Evolutionary conservation across 108 stramenopile species (phyloP).

Genomic region (Cylindrotheca fusiformis): DNA sequence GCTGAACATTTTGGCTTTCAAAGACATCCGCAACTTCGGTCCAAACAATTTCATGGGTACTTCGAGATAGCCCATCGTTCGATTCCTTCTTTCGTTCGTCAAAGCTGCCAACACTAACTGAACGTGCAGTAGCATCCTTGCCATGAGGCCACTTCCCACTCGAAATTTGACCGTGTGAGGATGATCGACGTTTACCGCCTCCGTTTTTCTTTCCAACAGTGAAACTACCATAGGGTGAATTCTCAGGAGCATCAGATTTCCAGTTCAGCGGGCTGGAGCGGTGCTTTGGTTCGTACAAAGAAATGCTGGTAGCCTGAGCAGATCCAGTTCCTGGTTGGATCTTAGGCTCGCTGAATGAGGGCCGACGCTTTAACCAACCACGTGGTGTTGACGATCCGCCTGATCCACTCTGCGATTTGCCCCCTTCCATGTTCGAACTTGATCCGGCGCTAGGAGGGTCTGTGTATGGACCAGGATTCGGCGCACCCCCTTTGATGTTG

Average conservation of each 20-base stretch:
- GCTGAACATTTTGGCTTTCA: constrained; percentile 33
- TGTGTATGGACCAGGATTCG: constrained; percentile 66
- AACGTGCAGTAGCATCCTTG: not conserved
- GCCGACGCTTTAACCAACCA: constrained; percentile 32
- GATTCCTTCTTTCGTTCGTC: no score
- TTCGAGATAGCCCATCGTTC: constrained; percentile 15
- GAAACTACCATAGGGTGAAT: constrained; percentile 62
- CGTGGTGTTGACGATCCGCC: constrained; percentile 18
- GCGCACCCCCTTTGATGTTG: constrained; percentile 69
- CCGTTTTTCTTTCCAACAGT: not conserved
- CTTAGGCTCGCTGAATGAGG: constrained; percentile 34
- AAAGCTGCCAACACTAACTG: not conserved
- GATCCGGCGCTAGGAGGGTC: constrained; percentile 29
- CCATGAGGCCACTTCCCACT: not conserved
- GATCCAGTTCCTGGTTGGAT: constrained; percentile 58
- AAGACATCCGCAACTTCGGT: constrained; percentile 75
- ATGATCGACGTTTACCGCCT: constrained; percentile 15
- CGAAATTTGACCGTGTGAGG: not conserved
- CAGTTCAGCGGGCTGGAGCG: constrained; percentile 54
- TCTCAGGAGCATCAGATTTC: constrained; percentile 43
- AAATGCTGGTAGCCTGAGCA: constrained; percentile 44
- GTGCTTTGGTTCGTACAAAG: constrained; percentile 67
- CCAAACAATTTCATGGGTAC: constrained; percentile 76
- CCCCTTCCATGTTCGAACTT: not conserved
- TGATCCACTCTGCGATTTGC: constrained; percentile 13